Conservation (phyloP, 768 basidiomycete species). For the Lactarius trivialis region DNA sequence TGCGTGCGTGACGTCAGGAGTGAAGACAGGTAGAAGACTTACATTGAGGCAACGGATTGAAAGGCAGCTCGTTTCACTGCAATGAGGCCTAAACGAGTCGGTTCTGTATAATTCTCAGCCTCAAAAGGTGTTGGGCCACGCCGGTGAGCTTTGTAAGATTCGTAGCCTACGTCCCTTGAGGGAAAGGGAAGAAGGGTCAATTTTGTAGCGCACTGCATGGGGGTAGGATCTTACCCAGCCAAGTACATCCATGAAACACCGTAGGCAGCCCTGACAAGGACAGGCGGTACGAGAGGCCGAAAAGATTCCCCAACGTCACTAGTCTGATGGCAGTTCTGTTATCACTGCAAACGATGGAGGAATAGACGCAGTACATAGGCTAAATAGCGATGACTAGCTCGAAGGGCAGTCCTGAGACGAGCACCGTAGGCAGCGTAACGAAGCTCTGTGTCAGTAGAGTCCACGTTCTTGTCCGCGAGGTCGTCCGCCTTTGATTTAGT, state of each 20-base stretch:
- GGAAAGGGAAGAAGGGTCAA: background rate
- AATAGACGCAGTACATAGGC: slow-evolving; percentile 54
- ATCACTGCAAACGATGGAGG: slow-evolving; percentile 7
- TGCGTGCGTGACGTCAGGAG: background rate
- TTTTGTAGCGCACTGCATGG: background rate
- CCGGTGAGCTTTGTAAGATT: slow-evolving; percentile 70
- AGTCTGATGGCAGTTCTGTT: slow-evolving; percentile 40
- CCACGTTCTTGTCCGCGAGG: slow-evolving; percentile 57
- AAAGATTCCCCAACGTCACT: slow-evolving; percentile 83
- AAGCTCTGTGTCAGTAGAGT: slow-evolving; percentile 60
- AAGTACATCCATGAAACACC: slow-evolving; percentile 81
- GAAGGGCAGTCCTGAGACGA: slow-evolving; percentile 67
- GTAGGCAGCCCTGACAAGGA: slow-evolving; percentile 69
- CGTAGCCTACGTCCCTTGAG: slow-evolving; percentile 64
- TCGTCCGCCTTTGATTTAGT: slow-evolving; percentile 46
- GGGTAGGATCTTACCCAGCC: slow-evolving; percentile 39
- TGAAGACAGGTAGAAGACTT: slow-evolving; percentile 27
- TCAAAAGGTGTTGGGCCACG: slow-evolving; percentile 62
- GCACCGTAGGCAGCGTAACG: slow-evolving; percentile 75
- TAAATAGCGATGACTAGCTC: slow-evolving; percentile 63
- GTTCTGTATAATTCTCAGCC: slow-evolving; percentile 63
- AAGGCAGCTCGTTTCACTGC: slow-evolving; percentile 73
- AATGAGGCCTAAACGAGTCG: slow-evolving; percentile 58
- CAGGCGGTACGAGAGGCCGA: slow-evolving; percentile 67
- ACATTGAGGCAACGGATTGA: slow-evolving; percentile 81